A percentile compares a stretch with the other conserved stretches of the same genome.
Evolutionary conservation across 177 flowering plant genomes (phyloP).

Genomic region (Vitis hybrid): DNA sequence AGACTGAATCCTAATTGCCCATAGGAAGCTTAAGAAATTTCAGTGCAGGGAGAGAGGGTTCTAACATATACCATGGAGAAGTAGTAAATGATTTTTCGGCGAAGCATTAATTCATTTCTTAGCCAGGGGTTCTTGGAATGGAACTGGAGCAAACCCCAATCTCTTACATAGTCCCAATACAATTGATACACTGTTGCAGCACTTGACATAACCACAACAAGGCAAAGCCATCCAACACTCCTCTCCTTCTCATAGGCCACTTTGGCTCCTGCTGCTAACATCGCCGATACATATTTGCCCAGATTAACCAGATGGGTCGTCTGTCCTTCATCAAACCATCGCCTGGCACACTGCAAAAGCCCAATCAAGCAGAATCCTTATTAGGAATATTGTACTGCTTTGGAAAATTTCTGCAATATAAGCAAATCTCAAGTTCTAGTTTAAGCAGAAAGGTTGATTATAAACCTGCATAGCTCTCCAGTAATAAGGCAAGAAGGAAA

Average conservation of each 20-base stretch:
- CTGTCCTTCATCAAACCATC: constrained; percentile 97
- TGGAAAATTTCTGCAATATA: background rate
- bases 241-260: constrained; percentile 83
- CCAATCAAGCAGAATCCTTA: background rate
- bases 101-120: constrained; percentile 86
- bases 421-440: background rate
- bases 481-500: constrained; percentile 93
- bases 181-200: constrained; percentile 87
- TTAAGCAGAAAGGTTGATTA: background rate
- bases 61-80: constrained; percentile 73
- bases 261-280: constrained; percentile 97
- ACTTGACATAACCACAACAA: constrained; percentile 76
- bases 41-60: constrained; percentile 6
- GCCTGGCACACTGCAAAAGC: constrained; percentile 73
- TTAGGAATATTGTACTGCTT: background rate
- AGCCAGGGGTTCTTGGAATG: constrained; percentile 94
- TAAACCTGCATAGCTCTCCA: constrained; percentile 99
- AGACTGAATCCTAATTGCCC: background rate
- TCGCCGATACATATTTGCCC: constrained; percentile 98
- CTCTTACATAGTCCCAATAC: constrained; percentile 99
- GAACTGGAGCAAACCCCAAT: constrained; percentile 92
- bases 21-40: background rate
- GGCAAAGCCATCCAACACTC: constrained; percentile 58
- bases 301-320: constrained; percentile 78
- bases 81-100: constrained; percentile 80